A percentile compares a stretch with the other conserved stretches of the same genome.
phyloP scores from a whole-genome alignment of 2,329 filamentous ascomycete genomes.

The Penicillium brevicompactum region DNA sequence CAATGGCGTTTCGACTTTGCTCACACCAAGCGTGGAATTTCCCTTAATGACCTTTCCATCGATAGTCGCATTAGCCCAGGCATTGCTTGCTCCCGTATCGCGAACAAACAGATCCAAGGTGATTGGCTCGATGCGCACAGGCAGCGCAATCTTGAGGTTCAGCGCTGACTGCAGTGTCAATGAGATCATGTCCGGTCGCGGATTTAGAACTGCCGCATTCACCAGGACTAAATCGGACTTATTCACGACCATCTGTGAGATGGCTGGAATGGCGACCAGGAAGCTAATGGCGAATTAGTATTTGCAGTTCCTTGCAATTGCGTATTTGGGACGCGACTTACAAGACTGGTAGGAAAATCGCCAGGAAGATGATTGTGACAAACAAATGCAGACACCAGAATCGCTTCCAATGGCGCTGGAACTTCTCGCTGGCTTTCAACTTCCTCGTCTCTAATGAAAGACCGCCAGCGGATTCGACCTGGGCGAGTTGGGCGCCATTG shows the following conservation, averaged over 20 bases:
- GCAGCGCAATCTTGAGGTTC: constrained; percentile 37
- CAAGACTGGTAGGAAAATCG: constrained; percentile 44
- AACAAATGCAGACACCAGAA: constrained; percentile 44
- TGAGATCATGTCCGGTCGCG: constrained; percentile 34
- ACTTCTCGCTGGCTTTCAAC: constrained; percentile 27
- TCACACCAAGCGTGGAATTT: constrained; percentile 35
- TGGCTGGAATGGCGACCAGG: constrained; percentile 42
- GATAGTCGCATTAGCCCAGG: constrained; percentile 30
- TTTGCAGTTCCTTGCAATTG: neutral
- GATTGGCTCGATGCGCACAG: constrained; percentile 40
- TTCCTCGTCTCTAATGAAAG: constrained; percentile 28
- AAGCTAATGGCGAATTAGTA: constrained; percentile 32
- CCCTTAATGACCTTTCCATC: constrained; percentile 33
- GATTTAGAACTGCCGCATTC: constrained; percentile 36
- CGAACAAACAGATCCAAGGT: constrained; percentile 37
- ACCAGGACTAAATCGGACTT: constrained; percentile 40
- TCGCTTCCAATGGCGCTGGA: constrained; percentile 39
- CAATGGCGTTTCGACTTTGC: constrained; percentile 27
- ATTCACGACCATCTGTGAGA: constrained; percentile 43
- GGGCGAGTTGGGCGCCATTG: constrained; percentile 26
- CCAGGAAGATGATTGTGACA: constrained; percentile 38
- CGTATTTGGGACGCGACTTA: constrained; percentile 20
- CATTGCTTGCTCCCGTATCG: constrained; percentile 28
- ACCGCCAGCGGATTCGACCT: constrained; percentile 30
- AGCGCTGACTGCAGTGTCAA: constrained; percentile 40